phyloP scores from a whole-genome alignment of 2,329 filamentous ascomycete genomes.

The Dothiorella sarmentorum region DNA sequence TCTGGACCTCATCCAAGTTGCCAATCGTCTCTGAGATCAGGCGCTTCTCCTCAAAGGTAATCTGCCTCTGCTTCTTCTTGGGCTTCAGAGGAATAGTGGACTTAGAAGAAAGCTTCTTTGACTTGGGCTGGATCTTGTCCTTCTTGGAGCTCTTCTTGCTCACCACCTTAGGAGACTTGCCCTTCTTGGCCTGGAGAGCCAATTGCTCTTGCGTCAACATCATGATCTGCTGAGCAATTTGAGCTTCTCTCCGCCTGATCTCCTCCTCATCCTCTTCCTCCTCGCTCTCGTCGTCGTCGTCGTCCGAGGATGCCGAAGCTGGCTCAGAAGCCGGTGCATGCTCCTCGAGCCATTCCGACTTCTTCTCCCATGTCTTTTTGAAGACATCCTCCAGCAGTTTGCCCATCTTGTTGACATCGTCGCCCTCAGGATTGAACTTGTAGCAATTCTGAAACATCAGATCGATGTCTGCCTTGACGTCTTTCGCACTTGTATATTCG shows the following conservation, averaged over 20 bases:
- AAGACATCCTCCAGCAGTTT: slow-evolving; percentile 73
- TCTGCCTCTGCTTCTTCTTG: slow-evolving; percentile 59
- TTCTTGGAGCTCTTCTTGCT: slow-evolving; percentile 45
- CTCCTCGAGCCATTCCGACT: slow-evolving; percentile 74
- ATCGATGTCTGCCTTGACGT: slow-evolving; percentile 79
- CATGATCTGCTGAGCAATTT: slow-evolving; percentile 54
- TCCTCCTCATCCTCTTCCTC: slow-evolving; percentile 55
- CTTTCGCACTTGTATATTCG: slow-evolving; percentile 76
- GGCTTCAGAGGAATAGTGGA: slow-evolving; percentile 39
- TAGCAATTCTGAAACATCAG: slow-evolving; percentile 87
- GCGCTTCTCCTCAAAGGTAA: slow-evolving; percentile 80
- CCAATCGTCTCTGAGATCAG: slow-evolving; percentile 84
- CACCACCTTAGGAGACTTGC: slow-evolving; percentile 50
- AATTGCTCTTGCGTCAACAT: slow-evolving; percentile 16
- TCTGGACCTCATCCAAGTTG: slow-evolving; percentile 72
- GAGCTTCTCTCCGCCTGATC: slow-evolving; percentile 53
- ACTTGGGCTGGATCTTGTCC: slow-evolving; percentile 25
- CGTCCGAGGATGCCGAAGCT: slow-evolving; percentile 62
- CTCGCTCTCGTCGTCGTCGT: slow-evolving; percentile 69
- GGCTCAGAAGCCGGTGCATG: slow-evolving; percentile 66
- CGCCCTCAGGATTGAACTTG: slow-evolving; percentile 81
- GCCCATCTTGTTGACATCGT: slow-evolving; percentile 69
- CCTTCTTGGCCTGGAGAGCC: slow-evolving; percentile 41
- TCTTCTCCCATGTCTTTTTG: slow-evolving; percentile 70
- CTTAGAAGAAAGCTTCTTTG: slow-evolving; percentile 29